Conservation (phyloP, 495 filamentous ascomycete species). For the Cetradonia linearis region DNA sequence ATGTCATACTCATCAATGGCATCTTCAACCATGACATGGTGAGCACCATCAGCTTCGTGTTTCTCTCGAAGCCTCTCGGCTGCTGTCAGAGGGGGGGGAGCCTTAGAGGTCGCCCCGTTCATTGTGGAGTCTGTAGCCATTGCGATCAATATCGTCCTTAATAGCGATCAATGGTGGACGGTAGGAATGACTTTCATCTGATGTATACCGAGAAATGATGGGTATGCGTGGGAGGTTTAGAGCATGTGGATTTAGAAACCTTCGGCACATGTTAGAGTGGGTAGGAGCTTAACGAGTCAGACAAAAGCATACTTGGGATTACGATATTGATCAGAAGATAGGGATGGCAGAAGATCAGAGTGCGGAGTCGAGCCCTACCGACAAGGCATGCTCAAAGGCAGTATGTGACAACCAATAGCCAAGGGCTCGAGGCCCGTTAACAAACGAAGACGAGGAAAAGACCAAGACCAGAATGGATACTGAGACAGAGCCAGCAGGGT, state of each 20-base stretch:
- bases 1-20: slow-evolving; percentile 69
- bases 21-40: slow-evolving; percentile 69
- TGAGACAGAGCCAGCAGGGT: neutral
- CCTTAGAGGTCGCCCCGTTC: slow-evolving; percentile 31
- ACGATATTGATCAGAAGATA: neutral
- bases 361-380: neutral
- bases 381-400: slow-evolving; percentile 1
- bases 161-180: neutral
- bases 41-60: slow-evolving; percentile 55
- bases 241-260: neutral
- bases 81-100: slow-evolving; percentile 35
- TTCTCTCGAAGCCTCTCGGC: slow-evolving; percentile 71
- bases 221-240: neutral
- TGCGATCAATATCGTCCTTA: neutral
- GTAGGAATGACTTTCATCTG: neutral
- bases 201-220: neutral
- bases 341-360: too few relatives aligned
- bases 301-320: neutral
- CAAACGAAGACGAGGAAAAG: neutral
- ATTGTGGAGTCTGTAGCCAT: slow-evolving; percentile 30
- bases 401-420: neutral
- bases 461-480: neutral
- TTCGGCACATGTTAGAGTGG: neutral
- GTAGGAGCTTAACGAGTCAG: neutral
- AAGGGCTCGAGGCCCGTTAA: slow-evolving; percentile 1